Base-by-base conservation (phyloP, 768 basidiomycete species). In the Amanita phalloides region DNA sequence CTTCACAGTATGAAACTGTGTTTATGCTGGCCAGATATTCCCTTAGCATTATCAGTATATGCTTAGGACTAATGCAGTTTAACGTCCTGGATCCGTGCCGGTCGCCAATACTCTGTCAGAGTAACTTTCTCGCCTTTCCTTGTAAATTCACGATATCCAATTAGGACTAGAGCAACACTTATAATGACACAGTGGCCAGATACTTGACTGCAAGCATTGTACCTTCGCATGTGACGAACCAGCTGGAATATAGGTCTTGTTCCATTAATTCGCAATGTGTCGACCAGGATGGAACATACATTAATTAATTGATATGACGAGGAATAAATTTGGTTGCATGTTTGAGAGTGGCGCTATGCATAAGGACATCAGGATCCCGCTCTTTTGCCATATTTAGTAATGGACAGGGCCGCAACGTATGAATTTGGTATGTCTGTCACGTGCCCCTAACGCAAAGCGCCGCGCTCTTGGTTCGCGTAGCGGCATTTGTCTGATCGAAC, bases 61-160 rank as follows among this genome's bases (percentile, higher is more conserved):
- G 42, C 46, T 37, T 9, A 30, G 3, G 49, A 28, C 10, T 45
- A 38, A 35, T 42, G n/a, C 39, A 82, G 80, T 65, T 82, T 37
- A 82, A 82, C 56, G 76, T 74, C 3, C 64, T 79, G 76, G 75
- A 76, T 83, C 55, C 73, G 79, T 21, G 80, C 80, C 1, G 81
- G 81, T 8, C 69, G 75, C 33, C 72, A 79, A 62, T 83, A 83
- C 58, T 62, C 73, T 17, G 77, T 83, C 48, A 68, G 79, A 55
- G 81, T 82, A 60, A 42, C 8, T 14, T 38, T 11, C 9, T 21
- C 28, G 0, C 23, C 21, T 13, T 53, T 11, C 4, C 21, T 14
- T 37, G 36, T 17, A 20, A 8, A 28, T 11, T 46, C 30, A 37
- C 21, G 28, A 21, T 52, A 20, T 28, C 1, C 43, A 11, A 33